Evolutionary conservation across 73 alveolate species (phyloP), one percentile per base, ranked within the genome.

Genomic region (Paramecium tetraurelia): DNA sequence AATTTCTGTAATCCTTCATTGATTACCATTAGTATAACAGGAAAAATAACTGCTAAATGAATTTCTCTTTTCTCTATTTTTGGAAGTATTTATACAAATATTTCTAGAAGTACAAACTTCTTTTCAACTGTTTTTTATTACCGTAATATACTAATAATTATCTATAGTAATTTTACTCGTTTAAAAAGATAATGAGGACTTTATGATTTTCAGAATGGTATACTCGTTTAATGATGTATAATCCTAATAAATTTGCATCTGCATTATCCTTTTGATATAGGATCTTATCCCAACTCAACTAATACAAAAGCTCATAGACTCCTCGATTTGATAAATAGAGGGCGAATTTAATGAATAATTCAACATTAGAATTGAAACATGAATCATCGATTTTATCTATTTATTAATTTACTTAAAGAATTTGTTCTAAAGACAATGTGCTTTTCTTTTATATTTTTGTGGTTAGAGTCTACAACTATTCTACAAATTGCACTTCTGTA

Each of bases 1-100:
- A 3, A 80, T 80, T 80, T 80, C 76, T 41, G 6, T 24, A 80
- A 80, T 44, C 90, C 90, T 48, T 80, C 70, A 80, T 80, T 80
- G 3, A 80, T 46, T 20, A 46, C 90, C 2, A 46, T 24, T 8
- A 80, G n/a, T 18, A 80, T 80, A 7, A 80, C 43, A 10, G 90
- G 70, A 41, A 43, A 80, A 11, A 46, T 80, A 0, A 24, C 22
- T 20, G 90, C 76, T 41, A 80, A 80, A 80, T 80, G 90, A 20
- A 44, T 44, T 80, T 80, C 90, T 35, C 75, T 80, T 35, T 80
- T 80, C 12, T 80, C 71, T 38, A 80, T 80, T 80, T 46, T 80
- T 1, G 90, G 90, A 24, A 80, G 72, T 14, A 80, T 80, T 40
- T 41, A 46, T 22, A 80, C 90, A 22, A 80, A 80, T 80, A 80